Percentiles rank a stretch among this genome's conserved stretches.
Conservation (phyloP, 108 stramenopile species). For the Skeletonema tropicum region DNA sequence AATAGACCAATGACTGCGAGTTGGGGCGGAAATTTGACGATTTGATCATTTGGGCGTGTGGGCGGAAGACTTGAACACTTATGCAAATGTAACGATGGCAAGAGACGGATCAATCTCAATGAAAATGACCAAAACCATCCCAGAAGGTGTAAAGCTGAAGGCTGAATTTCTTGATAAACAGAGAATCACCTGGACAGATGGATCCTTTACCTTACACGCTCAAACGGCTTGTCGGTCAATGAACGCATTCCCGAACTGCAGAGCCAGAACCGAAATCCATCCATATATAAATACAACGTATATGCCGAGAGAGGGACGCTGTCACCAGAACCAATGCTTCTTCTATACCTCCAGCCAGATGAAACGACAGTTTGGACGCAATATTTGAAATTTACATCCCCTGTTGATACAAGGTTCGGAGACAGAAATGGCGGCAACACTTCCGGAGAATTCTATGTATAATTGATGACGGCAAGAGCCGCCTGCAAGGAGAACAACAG, state of each 20-base stretch:
- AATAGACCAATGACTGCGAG: too few species aligned
- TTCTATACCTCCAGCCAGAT: slow-evolving; percentile 65
- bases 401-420: slow-evolving; percentile 5
- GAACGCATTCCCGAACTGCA: slow-evolving; percentile 69
- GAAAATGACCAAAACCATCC: slow-evolving; percentile 54
- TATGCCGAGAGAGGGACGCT: slow-evolving; percentile 78
- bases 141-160: slow-evolving; percentile 74
- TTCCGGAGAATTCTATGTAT: slow-evolving; percentile 26
- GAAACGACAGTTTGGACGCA: slow-evolving; percentile 82
- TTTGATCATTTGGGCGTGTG: slow-evolving; percentile 73
- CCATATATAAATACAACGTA: slow-evolving; percentile 82
- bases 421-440: not conserved
- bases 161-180: slow-evolving; percentile 76
- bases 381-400: slow-evolving; percentile 39
- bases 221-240: slow-evolving; percentile 61
- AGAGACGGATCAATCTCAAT: slow-evolving; percentile 54
- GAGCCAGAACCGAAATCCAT: slow-evolving; percentile 42
- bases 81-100: slow-evolving; percentile 49
- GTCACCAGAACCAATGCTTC: slow-evolving; percentile 79
- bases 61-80: slow-evolving; percentile 65
- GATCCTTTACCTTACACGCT: slow-evolving; percentile 63
- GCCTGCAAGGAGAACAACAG: slow-evolving; percentile 39
- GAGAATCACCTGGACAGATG: slow-evolving; percentile 50
- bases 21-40: too few species aligned
- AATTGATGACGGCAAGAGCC: slow-evolving; percentile 16